Conservation (phyloP, 768 basidiomycete species). For the Pleurotus ostreatus region DNA sequence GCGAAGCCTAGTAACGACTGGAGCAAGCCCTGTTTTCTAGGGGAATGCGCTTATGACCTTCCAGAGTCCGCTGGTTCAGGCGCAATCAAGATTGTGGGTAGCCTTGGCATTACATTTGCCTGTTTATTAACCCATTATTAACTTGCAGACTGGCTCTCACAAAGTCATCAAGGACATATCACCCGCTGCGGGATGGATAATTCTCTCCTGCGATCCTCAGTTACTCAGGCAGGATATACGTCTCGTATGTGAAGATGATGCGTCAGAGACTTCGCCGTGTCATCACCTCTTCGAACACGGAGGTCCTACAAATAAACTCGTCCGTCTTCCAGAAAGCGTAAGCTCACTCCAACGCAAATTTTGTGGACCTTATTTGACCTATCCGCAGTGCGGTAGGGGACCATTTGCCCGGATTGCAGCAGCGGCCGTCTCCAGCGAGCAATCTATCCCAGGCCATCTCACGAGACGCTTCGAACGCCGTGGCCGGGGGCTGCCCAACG, state of each 20-base stretch:
- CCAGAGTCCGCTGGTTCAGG: background rate
- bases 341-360: background rate
- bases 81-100: background rate
- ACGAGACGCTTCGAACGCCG: background rate
- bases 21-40: too few relatives aligned
- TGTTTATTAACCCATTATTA: background rate
- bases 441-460: background rate
- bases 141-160: background rate
- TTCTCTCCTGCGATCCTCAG: background rate
- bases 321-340: slow-evolving; percentile 4
- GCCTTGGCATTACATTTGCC: background rate
- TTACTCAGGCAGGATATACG: background rate
- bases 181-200: slow-evolving; percentile 1
- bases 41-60: slow-evolving; percentile 2
- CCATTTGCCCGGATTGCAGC: background rate
- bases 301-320: background rate
- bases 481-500: background rate
- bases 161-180: background rate
- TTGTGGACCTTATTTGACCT: too few relatives aligned
- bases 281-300: background rate
- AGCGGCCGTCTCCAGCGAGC: background rate
- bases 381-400: background rate
- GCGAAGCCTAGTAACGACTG: too few relatives aligned
- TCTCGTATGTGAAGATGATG: slow-evolving; percentile 1
- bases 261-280: background rate